phyloP scores from a whole-genome alignment of 1,284 basidiomycete genomes.

The Rhodotorula sp. region DNA sequence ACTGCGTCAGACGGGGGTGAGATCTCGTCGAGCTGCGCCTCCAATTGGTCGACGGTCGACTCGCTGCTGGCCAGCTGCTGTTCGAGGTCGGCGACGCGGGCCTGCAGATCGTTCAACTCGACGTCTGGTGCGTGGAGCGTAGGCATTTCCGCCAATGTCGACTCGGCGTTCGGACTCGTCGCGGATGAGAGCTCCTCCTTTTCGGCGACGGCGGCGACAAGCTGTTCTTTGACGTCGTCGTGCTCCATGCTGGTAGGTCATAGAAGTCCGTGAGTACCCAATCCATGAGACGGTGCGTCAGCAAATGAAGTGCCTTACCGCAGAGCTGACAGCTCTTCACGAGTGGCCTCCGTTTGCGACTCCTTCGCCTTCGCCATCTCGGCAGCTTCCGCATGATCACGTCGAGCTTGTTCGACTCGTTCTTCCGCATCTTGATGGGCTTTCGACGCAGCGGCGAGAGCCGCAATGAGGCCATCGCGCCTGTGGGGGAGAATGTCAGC shows the following conservation, averaged over 20 bases:
- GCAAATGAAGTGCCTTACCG: neutral
- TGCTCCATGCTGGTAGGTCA: neutral
- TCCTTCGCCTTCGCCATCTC: too few relatives aligned
- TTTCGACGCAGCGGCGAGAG: neutral
- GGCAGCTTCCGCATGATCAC: neutral
- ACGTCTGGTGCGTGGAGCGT: neutral
- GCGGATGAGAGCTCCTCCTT: neutral
- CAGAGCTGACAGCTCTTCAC: too few relatives aligned
- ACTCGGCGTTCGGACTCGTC: too few relatives aligned
- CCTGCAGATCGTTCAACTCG: slow-evolving; percentile 3
- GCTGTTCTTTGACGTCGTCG: neutral
- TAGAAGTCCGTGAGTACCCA: neutral
- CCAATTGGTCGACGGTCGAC: neutral
- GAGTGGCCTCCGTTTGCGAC: too few relatives aligned
- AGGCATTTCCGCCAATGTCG: too few relatives aligned
- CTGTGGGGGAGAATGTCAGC: neutral
- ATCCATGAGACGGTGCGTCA: neutral
- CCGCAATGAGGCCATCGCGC: neutral
- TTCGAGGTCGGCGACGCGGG: slow-evolving; percentile 5
- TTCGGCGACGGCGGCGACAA: neutral
- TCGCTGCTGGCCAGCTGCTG: neutral
- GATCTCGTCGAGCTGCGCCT: neutral
- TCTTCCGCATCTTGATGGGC: neutral
- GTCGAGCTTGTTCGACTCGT: neutral
- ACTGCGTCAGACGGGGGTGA: neutral